Evolutionary conservation across 2,329 filamentous ascomycete genomes (phyloP).

Genomic region (Pseudogymnoascus verrucosus): DNA sequence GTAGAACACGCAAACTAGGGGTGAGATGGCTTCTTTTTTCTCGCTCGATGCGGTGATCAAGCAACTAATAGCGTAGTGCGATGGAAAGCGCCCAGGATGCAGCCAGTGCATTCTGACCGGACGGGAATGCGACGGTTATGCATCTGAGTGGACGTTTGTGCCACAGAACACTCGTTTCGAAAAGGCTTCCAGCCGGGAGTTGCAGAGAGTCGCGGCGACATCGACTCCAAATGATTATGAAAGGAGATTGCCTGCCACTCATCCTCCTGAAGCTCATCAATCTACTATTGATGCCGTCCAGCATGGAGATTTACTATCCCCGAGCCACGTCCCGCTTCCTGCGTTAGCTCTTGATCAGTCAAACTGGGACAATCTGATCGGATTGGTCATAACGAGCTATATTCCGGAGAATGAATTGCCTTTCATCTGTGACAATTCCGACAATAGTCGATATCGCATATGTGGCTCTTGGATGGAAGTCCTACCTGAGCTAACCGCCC

Average conservation of each 20-base stretch:
- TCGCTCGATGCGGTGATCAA: neutral
- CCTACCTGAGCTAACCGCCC: conserved; percentile 27
- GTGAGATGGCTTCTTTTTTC: neutral
- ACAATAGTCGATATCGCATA: conserved; percentile 21
- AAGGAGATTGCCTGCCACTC: neutral
- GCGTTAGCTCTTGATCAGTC: neutral
- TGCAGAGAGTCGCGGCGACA: neutral
- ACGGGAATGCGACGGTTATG: conserved; percentile 22
- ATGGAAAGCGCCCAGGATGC: conserved; percentile 24
- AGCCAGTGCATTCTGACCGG: conserved; percentile 21
- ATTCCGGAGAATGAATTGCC: conserved; percentile 14
- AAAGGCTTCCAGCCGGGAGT: neutral
- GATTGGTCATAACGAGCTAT: conserved; percentile 5
- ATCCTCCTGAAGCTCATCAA: neutral
- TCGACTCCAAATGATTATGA: too few relatives aligned
- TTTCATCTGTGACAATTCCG: conserved; percentile 2
- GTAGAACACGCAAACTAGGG: neutral
- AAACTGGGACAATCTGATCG: neutral
- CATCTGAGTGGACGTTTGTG: conserved; percentile 19
- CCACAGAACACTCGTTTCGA: conserved; percentile 4
- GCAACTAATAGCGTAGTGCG: conserved; percentile 18
- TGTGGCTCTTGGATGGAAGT: conserved; percentile 36
- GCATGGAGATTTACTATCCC: neutral
- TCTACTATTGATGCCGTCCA: neutral
- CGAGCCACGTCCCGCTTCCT: neutral